Percentiles rank a stretch among this genome's conserved stretches.
phyloP scores from a whole-genome alignment of 495 filamentous ascomycete species.

The Penicillium soppii region DNA sequence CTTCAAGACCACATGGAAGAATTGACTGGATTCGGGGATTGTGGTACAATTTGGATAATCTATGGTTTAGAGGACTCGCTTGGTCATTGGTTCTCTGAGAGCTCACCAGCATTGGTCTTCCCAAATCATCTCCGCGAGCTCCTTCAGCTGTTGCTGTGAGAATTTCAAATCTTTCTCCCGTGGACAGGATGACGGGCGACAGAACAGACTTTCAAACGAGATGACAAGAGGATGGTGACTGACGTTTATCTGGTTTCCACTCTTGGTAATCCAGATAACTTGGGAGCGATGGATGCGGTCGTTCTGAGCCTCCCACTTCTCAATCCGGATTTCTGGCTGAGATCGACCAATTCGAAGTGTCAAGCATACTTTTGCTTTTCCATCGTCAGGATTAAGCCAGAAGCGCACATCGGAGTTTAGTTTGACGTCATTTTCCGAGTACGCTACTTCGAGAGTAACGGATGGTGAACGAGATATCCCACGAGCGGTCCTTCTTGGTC shows the following conservation, averaged over 20 bases:
- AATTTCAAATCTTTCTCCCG: slow-evolving; percentile 6
- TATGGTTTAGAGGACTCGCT: too few relatives aligned
- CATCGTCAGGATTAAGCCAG: slow-evolving; percentile 4
- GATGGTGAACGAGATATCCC: background rate
- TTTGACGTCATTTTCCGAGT: background rate
- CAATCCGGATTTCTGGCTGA: slow-evolving; percentile 6
- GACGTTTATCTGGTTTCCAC: background rate
- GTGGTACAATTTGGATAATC: too few relatives aligned
- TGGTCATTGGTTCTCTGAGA: too few relatives aligned
- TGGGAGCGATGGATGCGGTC: slow-evolving; percentile 1
- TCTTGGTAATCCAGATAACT: background rate
- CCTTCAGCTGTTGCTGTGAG: too few relatives aligned
- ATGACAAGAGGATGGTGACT: background rate
- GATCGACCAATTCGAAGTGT: background rate
- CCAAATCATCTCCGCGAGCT: too few relatives aligned
- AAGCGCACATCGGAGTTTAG: slow-evolving; percentile 7
- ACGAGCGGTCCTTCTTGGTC: background rate
- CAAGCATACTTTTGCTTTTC: slow-evolving; percentile 1
- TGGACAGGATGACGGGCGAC: background rate
- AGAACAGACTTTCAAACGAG: slow-evolving; percentile 6
- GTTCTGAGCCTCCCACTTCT: slow-evolving; percentile 4
- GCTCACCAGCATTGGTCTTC: too few relatives aligned
- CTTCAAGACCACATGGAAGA: too few relatives aligned
- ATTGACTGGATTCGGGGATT: too few relatives aligned
- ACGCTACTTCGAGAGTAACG: background rate